These are phyloP conservation scores for Byssochlamys sp. DNA, from an alignment of 2,329 filamentous ascomycete genomes.

Conservation along the genomic window DNA sequence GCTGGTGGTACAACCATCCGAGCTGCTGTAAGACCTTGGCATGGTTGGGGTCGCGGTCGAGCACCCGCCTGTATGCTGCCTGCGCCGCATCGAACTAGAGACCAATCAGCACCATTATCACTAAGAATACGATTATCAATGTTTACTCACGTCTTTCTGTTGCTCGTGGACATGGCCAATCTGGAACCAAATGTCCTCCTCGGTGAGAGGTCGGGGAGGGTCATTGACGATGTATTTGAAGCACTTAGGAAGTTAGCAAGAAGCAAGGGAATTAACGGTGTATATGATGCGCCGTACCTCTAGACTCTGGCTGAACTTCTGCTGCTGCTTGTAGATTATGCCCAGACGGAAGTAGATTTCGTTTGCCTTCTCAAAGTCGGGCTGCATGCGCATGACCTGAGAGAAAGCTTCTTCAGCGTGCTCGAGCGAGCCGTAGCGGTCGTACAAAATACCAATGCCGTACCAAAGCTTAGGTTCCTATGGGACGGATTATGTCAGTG, in stretches of 20 bases:
- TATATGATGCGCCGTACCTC: conserved; percentile 52
- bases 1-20: conserved; percentile 94
- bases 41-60: conserved; percentile 89
- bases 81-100: conserved; percentile 89
- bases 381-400: conserved; percentile 97
- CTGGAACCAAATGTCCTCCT: conserved; percentile 99
- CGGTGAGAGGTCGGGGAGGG: conserved; percentile 80
- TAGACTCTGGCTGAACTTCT: conserved; percentile 82
- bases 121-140: not conserved
- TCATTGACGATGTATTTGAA: conserved; percentile 97
- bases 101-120: conserved; percentile 18
- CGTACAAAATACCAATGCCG: conserved; percentile 93
- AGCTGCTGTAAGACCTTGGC: conserved; percentile 97
- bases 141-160: conserved; percentile 78
- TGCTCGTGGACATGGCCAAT: conserved; percentile 98
- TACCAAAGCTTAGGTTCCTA: conserved; percentile 97
- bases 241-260: conserved; percentile 44
- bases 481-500: conserved; percentile 8
- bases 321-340: conserved; percentile 99
- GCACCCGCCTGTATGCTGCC: conserved; percentile 78
- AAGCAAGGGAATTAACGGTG: not conserved
- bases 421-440: conserved; percentile 89
- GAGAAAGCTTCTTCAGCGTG: conserved; percentile 97
- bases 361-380: conserved; percentile 94
- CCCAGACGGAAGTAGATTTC: conserved; percentile 97